Conservation (phyloP, 2,329 filamentous ascomycete genomes). For the Xylaria sp. region DNA sequence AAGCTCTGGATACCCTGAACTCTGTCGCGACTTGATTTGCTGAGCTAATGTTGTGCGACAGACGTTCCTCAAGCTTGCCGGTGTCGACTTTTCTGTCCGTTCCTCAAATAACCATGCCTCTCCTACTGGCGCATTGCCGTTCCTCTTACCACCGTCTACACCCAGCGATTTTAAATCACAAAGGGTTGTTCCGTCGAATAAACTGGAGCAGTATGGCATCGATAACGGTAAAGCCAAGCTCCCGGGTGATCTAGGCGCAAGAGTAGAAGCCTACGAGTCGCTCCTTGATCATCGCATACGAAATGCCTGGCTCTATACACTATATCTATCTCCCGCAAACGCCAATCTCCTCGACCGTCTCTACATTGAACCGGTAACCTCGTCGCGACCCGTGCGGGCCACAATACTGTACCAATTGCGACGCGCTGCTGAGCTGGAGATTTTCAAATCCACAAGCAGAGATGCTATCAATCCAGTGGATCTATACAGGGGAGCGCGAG, state of each 20-base stretch:
- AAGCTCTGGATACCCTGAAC: slow-evolving; percentile 45
- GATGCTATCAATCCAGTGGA: slow-evolving; percentile 51
- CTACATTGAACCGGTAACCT: slow-evolving; percentile 74
- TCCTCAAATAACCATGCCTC: slow-evolving; percentile 94
- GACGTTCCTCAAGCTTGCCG: slow-evolving; percentile 84
- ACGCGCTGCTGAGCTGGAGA: slow-evolving; percentile 77
- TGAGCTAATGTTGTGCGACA: slow-evolving; percentile 51
- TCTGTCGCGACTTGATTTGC: background rate
- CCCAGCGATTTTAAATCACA: slow-evolving; percentile 50
- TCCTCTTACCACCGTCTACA: slow-evolving; percentile 72
- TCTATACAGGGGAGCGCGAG: slow-evolving; percentile 58
- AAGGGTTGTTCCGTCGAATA: slow-evolving; percentile 68
- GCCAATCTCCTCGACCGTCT: slow-evolving; percentile 74
- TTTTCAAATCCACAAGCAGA: slow-evolving; percentile 67
- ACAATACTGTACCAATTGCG: slow-evolving; percentile 75
- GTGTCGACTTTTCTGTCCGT: slow-evolving; percentile 72
- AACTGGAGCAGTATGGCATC: slow-evolving; percentile 75
- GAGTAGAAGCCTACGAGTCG: slow-evolving; percentile 80
- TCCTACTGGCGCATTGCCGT: slow-evolving; percentile 87
- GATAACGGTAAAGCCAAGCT: slow-evolving; percentile 58
- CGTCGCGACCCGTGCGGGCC: slow-evolving; percentile 70
- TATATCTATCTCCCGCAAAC: slow-evolving; percentile 81
- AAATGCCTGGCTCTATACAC: slow-evolving; percentile 85
- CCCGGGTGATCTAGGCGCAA: slow-evolving; percentile 63
- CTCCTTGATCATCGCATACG: slow-evolving; percentile 82